phyloP scores from a whole-genome alignment of 768 basidiomycete species.

The Tricholoma sp. region DNA sequence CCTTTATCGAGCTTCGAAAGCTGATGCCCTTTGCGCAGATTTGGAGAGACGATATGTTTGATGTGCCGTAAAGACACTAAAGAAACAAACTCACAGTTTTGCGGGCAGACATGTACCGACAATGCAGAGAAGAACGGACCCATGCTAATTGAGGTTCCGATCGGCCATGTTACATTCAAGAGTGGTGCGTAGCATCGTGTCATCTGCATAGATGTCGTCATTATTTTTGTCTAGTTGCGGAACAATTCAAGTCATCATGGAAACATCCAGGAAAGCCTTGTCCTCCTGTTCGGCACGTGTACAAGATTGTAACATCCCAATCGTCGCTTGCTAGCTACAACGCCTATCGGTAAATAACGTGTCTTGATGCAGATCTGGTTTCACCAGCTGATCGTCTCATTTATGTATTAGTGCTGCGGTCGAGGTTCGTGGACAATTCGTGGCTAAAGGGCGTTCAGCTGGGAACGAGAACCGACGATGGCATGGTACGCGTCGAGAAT shows the following conservation, averaged over 20 bases:
- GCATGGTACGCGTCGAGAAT: conserved; percentile 68
- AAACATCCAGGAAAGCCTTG: conserved; percentile 50
- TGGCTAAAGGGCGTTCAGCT: conserved; percentile 43
- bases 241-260: conserved; percentile 70
- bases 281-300: conserved; percentile 55
- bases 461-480: conserved; percentile 74
- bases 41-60: conserved; percentile 49
- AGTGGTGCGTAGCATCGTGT: conserved; percentile 40
- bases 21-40: conserved; percentile 16
- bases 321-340: conserved; percentile 51
- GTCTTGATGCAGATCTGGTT: neutral
- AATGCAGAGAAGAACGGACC: conserved; percentile 53
- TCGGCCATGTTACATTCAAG: conserved; percentile 56
- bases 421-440: conserved; percentile 58
- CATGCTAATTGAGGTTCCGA: conserved; percentile 54
- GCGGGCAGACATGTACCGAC: conserved; percentile 48
- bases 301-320: conserved; percentile 55
- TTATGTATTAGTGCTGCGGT: conserved; percentile 38
- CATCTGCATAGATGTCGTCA: neutral
- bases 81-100: conserved; percentile 56
- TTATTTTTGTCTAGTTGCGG: conserved; percentile 36
- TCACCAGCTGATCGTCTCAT: neutral
- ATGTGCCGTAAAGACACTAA: conserved; percentile 57
- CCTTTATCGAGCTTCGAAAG: neutral
- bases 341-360: conserved; percentile 48